Conservation (phyloP, 352 stramenopile species). For the Pythium biforme region DNA sequence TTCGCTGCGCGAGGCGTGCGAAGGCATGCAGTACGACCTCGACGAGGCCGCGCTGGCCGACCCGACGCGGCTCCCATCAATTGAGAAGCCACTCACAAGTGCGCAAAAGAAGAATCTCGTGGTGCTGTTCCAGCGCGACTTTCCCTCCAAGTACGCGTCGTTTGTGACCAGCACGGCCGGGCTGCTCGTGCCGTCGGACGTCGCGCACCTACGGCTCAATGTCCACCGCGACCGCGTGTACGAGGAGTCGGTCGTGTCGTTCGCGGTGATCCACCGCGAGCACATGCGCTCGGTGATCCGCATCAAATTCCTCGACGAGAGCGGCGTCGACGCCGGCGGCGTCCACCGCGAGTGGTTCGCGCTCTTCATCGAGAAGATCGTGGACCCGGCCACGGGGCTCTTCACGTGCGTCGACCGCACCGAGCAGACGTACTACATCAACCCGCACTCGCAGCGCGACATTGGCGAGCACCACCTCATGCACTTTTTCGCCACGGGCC, state of each 20-base stretch:
- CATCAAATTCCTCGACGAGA: conserved; percentile 62
- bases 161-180: conserved; percentile 28
- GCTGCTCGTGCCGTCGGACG: conserved; percentile 26
- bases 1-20: conserved; percentile 17
- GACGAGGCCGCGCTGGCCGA: conserved; percentile 17
- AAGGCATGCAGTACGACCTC: conserved; percentile 20
- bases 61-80: conserved; percentile 15
- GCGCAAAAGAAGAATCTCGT: conserved; percentile 16
- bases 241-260: conserved; percentile 36
- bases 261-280: conserved; percentile 25
- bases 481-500: conserved; percentile 30
- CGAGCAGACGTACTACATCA: conserved; percentile 37
- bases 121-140: conserved; percentile 21
- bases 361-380: conserved; percentile 39
- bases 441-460: conserved; percentile 27
- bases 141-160: conserved; percentile 38
- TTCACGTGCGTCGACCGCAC: conserved; percentile 33
- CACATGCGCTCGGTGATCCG: conserved; percentile 40
- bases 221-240: conserved; percentile 31
- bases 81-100: conserved; percentile 7
- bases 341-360: conserved; percentile 69
- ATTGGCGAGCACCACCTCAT: conserved; percentile 35
- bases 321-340: conserved; percentile 57
- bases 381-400: conserved; percentile 26
- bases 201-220: conserved; percentile 27